Conservation (phyloP, 805 yeast genomes). For the Suhomyces tanzawaensis region DNA sequence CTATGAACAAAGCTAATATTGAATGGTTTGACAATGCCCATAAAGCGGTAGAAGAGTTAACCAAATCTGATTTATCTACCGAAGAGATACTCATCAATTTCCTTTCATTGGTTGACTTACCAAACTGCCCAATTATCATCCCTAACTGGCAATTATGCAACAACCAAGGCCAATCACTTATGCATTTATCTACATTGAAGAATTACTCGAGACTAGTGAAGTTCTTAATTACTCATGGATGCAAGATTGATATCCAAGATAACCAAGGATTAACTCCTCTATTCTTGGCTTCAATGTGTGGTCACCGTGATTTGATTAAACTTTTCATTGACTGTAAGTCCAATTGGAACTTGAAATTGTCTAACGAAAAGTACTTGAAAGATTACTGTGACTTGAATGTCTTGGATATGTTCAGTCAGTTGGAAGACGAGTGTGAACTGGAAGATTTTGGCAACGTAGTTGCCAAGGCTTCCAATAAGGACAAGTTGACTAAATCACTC, state of each 20-base stretch:
- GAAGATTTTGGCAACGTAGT: constrained; percentile 8
- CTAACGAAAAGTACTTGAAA: constrained; percentile 44
- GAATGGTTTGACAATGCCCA: constrained; percentile 57
- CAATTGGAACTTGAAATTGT: constrained; percentile 49
- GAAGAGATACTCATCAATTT: constrained; percentile 51
- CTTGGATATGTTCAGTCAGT: constrained; percentile 36
- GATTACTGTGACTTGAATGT: constrained; percentile 47
- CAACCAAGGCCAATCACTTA: constrained; percentile 77
- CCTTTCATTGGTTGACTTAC: constrained; percentile 59
- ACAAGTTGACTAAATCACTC: constrained; percentile 25
- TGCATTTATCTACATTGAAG: constrained; percentile 80
- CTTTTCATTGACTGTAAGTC: constrained; percentile 65
- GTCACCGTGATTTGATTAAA: constrained; percentile 64
- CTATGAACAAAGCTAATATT: constrained; percentile 21
- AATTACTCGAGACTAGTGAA: constrained; percentile 64
- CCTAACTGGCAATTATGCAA: constrained; percentile 85
- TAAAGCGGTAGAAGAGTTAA: constrained; percentile 46
- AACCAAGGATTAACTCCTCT: constrained; percentile 82
- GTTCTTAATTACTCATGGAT: constrained; percentile 64
- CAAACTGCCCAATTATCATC: constrained; percentile 55
- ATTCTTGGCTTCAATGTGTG: constrained; percentile 79
- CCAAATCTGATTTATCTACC: constrained; percentile 44
- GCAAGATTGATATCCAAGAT: constrained; percentile 70
- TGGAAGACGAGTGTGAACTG: constrained; percentile 15
- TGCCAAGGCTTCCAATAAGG: constrained; percentile 8